Evolutionary conservation across 1,284 basidiomycete genomes (phyloP).

Genomic region (Rhodotorula sp.): DNA sequence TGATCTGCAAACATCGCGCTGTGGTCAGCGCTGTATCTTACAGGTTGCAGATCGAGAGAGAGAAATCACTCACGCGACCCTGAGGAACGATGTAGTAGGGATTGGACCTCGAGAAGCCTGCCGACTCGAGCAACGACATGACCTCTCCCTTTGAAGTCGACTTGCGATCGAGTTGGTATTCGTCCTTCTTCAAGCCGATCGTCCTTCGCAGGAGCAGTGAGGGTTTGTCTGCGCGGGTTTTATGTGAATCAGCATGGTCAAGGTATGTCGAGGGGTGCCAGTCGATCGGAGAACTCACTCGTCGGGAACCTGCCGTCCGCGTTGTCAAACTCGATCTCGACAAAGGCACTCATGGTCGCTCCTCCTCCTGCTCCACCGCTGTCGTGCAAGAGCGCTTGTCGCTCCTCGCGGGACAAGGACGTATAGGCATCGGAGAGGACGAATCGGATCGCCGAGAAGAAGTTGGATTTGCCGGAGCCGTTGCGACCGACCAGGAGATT

Average conservation of each 20-base stretch:
- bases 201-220: conserved; percentile 85
- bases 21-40: no score
- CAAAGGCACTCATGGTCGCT: conserved; percentile 89
- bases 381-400: conserved; percentile 88
- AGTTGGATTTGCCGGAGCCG: conserved; percentile 95
- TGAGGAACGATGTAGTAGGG: conserved; percentile 99
- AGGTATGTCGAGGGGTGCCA: no score
- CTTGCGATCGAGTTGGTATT: conserved; percentile 96
- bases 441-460: conserved; percentile 79
- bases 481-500: conserved; percentile 94
- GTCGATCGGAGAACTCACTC: conserved; percentile 60
- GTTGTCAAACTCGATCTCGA: conserved; percentile 56
- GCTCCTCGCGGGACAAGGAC: conserved; percentile 89
- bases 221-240: conserved; percentile 64
- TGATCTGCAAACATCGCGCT: conserved; percentile 64
- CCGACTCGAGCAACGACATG: conserved; percentile 90
- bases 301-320: conserved; percentile 42
- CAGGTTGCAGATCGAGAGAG: no score
- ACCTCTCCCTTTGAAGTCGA: conserved; percentile 94
- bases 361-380: conserved; percentile 57
- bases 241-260: neutral
- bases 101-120: conserved; percentile 94
- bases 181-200: conserved; percentile 97
- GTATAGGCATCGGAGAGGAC: conserved; percentile 97
- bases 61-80: conserved; percentile 70